Percentiles rank a stretch among this genome's conserved stretches.
These are phyloP conservation scores for Dendrocalamus latiflorus DNA, from an alignment of 202 grass and related monocot genomes.

Conservation along the genomic window DNA sequence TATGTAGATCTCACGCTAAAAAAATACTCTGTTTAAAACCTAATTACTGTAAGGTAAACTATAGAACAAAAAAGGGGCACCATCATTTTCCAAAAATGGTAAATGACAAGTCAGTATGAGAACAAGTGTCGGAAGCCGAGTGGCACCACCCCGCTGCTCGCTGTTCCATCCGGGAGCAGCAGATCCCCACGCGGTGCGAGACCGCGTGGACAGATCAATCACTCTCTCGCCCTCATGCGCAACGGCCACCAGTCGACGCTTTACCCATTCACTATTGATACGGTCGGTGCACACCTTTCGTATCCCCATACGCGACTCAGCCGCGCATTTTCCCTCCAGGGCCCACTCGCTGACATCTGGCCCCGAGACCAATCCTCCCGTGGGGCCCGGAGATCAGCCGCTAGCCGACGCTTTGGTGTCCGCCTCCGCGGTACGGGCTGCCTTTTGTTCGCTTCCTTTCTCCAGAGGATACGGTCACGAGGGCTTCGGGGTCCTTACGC, in stretches of 20 bases:
- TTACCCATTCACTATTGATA: background rate
- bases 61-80: too few species aligned
- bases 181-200: slow-evolving; percentile 23
- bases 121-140: background rate
- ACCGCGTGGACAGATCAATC: slow-evolving; percentile 12
- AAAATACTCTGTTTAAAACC: too few species aligned
- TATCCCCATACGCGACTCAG: background rate
- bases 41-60: too few species aligned
- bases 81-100: too few species aligned
- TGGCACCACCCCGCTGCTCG: background rate
- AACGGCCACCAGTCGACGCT: background rate
- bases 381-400: background rate
- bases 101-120: too few species aligned
- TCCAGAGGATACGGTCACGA: slow-evolving; percentile 15
- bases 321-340: background rate
- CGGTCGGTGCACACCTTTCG: slow-evolving; percentile 9
- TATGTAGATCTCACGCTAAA: too few species aligned
- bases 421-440: background rate
- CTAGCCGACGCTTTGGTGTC: background rate
- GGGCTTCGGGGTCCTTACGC: background rate
- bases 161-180: background rate
- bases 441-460: background rate
- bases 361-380: background rate
- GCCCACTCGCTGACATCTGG: background rate
- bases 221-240: background rate